Conservation (phyloP, 805 yeast species). For the Yamadazyma insecticola region DNA sequence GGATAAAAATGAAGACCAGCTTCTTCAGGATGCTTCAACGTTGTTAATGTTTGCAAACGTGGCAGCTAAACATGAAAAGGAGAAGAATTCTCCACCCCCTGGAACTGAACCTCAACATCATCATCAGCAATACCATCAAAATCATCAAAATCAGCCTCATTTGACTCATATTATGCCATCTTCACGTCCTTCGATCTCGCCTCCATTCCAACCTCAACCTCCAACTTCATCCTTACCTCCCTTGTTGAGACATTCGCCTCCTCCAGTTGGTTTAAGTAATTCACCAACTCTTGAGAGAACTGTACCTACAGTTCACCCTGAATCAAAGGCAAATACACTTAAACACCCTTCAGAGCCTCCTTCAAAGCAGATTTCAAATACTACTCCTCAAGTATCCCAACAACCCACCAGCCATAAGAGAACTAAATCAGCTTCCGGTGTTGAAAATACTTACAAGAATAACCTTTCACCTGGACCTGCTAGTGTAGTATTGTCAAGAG, state of each 20-base stretch:
- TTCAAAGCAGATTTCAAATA: too few species aligned
- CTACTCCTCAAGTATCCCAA: too few species aligned
- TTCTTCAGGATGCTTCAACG: conserved; percentile 58
- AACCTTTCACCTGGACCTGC: conserved; percentile 43
- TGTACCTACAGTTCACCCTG: too few species aligned
- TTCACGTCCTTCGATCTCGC: neutral
- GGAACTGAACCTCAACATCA: conserved; percentile 1
- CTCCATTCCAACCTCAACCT: neutral
- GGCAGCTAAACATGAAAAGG: conserved; percentile 40
- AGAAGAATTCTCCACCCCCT: conserved; percentile 7
- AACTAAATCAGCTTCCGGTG: conserved; percentile 18
- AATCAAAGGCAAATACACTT: too few species aligned
- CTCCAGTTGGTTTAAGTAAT: too few species aligned
- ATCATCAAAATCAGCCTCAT: neutral
- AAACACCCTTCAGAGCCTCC: too few species aligned
- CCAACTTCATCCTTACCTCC: conserved; percentile 1
- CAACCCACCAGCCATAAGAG: conserved; percentile 16
- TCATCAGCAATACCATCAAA: conserved; percentile 1
- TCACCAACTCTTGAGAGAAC: too few species aligned
- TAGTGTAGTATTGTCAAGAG: conserved; percentile 33
- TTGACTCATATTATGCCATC: neutral
- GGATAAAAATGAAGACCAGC: conserved; percentile 35
- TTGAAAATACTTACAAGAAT: neutral
- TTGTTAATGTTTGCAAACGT: conserved; percentile 56
- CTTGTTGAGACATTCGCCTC: conserved; percentile 1